A percentile compares a stretch with the other conserved stretches of the same genome.
These are phyloP conservation scores for Geranium brycei DNA, from an alignment of 345 rosid species.

Conservation along the genomic window DNA sequence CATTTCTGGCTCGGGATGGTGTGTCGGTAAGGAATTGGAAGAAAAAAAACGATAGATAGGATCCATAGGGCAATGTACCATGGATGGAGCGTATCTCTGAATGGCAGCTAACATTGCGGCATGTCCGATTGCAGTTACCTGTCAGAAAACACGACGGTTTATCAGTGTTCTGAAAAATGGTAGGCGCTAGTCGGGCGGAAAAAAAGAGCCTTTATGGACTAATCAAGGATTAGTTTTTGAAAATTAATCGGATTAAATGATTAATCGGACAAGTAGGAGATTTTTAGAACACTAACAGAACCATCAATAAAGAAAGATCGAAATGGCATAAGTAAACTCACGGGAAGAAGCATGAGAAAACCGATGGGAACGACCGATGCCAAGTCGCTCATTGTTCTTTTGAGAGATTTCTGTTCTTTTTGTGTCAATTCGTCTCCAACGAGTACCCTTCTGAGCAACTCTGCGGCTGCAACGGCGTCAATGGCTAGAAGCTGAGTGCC, in stretches of 20 bases:
- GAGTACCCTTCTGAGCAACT: constrained; percentile 52
- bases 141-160: constrained; percentile 3
- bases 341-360: constrained; percentile 91
- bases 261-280: no score
- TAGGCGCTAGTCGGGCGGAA: no score
- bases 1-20: neutral
- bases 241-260: no score
- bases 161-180: neutral
- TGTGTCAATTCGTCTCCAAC: constrained; percentile 81
- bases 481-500: constrained; percentile 93
- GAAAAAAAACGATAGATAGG: constrained; percentile 5
- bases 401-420: constrained; percentile 72
- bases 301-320: no score
- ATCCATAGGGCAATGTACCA: constrained; percentile 34
- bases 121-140: constrained; percentile 97
- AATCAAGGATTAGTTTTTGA: no score
- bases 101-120: constrained; percentile 96
- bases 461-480: constrained; percentile 81
- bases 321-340: constrained; percentile 24
- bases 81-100: constrained; percentile 75
- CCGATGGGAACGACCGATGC: constrained; percentile 95
- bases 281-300: no score
- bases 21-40: neutral
- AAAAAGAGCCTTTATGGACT: no score
- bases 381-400: constrained; percentile 72